Conservation (phyloP, 129 eudicot species). For the Chrysanthemum makinoi region DNA sequence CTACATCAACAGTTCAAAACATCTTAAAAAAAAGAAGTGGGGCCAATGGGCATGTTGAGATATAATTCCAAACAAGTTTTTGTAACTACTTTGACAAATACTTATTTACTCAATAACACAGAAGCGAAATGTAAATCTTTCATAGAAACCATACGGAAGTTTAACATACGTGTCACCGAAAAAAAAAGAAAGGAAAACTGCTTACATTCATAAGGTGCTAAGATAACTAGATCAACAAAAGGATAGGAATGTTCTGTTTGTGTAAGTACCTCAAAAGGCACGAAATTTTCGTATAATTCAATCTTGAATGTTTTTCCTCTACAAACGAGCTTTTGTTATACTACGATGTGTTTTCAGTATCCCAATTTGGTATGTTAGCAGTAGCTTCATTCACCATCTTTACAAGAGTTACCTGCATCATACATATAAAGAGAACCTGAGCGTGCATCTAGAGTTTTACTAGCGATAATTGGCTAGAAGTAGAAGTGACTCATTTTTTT, state of each 20-base stretch:
- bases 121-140: background rate
- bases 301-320: conserved; percentile 7
- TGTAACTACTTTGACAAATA: background rate
- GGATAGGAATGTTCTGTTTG: background rate
- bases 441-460: too few species aligned
- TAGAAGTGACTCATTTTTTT: too few species aligned
- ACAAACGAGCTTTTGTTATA: background rate
- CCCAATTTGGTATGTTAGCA: conserved; percentile 74
- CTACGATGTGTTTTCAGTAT: conserved; percentile 11
- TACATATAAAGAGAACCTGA: conserved; percentile 7
- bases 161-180: conserved; percentile 10
- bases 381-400: conserved; percentile 68
- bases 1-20: too few species aligned
- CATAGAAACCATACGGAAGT: conserved; percentile 3
- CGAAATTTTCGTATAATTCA: conserved; percentile 21
- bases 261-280: conserved; percentile 19
- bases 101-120: conserved; percentile 1
- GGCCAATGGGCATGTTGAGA: background rate
- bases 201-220: conserved; percentile 17
- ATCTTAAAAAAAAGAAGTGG: background rate
- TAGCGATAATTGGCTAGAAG: too few species aligned
- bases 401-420: conserved; percentile 59
- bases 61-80: too few species aligned
- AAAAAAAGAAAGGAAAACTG: background rate
- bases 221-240: conserved; percentile 9